Base-by-base conservation (phyloP, 106 monocot genomes). In the Dendrobium officinale region DNA sequence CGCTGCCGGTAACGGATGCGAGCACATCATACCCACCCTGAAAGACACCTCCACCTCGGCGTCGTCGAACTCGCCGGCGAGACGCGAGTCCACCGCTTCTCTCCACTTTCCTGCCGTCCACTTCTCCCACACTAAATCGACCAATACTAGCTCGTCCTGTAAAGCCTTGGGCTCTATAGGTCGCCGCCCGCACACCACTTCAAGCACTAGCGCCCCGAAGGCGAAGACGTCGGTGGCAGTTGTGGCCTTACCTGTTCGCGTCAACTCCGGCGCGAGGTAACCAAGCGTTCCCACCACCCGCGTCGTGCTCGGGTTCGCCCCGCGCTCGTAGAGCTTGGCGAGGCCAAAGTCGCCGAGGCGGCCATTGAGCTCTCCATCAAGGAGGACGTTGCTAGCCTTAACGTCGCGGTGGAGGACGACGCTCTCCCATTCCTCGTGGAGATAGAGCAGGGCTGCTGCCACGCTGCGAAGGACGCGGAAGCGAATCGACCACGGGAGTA, bases 351-450 rank as follows among this genome's bases (percentile, higher is more conserved):
- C 82, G 48, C 82, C 82, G 24, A 77, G 77, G 31, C 82, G 77
- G 37, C 77, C 77, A n/a, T 82, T 82, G 2, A 82, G 29, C 41
- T 82, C 82, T 0, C 82, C 47, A 37, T 82, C 82, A 8, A 82
- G 47, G 41, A 92, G 84, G 10, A 92, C 84, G 79, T 89, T 89
- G 84, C 89, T 89, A 11, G 92, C 89, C 79, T 92, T 92, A 29
- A 92, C 87, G 82, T 92, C 92, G 1, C 83, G 80, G 78, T 90
- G 90, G 61, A 90, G 26, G 11, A 49, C 76, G 3, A 76, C 76
- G 76, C 27, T n/a, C 49, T 76, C 76, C 95, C 92, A 95, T 75
- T 82, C 95, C 78, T 95, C 95, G 86, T 95, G 92, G 66, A 95
- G 92, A 79, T 95, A 95, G 9, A 92, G 82, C 20, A 95, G 87